These are phyloP conservation scores for Curvularia sp. DNA, from an alignment of 2,329 filamentous ascomycete genomes.

Conservation along the genomic window DNA sequence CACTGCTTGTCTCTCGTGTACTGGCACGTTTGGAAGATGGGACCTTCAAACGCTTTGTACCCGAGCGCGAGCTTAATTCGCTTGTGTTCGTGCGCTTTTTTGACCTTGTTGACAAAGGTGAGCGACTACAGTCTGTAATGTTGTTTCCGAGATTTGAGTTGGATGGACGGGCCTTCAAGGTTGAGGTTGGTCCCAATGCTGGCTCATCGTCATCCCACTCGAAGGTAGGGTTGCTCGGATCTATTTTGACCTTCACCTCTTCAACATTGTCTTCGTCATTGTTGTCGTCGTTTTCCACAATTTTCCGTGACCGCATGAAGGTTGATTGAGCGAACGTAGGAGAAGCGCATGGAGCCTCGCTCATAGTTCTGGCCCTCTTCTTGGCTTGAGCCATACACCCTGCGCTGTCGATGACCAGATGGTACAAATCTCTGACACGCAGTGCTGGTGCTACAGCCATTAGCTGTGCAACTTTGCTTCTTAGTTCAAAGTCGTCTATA, in stretches of 20 bases:
- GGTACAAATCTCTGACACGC: conserved; percentile 24
- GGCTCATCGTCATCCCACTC: conserved; percentile 23
- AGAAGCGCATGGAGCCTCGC: background rate
- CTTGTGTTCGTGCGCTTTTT: background rate
- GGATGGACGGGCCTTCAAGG: background rate
- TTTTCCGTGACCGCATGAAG: background rate
- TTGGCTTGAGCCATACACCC: conserved; percentile 14
- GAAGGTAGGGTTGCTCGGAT: conserved; percentile 21
- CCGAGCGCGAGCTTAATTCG: background rate
- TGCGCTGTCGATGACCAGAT: conserved; percentile 24
- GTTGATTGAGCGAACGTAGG: background rate
- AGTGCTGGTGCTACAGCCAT: conserved; percentile 29
- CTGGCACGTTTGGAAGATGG: background rate
- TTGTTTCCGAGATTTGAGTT: background rate
- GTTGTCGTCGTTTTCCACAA: too few species aligned
- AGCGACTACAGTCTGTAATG: background rate
- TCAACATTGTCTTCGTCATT: background rate
- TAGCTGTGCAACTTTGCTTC: conserved; percentile 27
- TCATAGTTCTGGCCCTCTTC: conserved; percentile 9
- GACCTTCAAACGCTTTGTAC: background rate
- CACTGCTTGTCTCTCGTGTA: conserved; percentile 10
- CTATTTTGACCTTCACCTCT: conserved; percentile 20
- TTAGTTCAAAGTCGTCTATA: conserved; percentile 20
- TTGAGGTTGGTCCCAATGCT: background rate
- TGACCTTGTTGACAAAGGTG: background rate